Evolutionary conservation across 345 rosid species (phyloP).

Genomic region (Boechera retrofracta): DNA sequence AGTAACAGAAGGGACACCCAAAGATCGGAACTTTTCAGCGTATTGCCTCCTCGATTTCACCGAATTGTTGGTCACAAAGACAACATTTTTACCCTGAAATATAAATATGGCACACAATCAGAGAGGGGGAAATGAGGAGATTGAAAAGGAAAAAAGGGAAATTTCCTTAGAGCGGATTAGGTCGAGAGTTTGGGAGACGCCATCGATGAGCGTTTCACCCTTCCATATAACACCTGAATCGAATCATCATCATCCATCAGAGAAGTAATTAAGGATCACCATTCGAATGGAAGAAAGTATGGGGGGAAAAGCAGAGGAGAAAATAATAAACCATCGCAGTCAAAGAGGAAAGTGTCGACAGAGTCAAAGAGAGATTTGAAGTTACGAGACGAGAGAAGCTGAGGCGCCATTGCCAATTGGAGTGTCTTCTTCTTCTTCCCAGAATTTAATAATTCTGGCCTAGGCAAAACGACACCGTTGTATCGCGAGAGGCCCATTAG

Average conservation of each 20-base stretch:
- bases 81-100: constrained; percentile 75
- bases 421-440: constrained; percentile 10
- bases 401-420: constrained; percentile 41
- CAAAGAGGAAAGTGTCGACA: constrained; percentile 73
- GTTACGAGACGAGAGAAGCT: constrained; percentile 53
- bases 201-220: constrained; percentile 79
- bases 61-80: constrained; percentile 92
- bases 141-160: neutral
- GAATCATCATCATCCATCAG: constrained; percentile 9
- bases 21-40: constrained; percentile 67
- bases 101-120: neutral
- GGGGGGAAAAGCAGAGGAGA: neutral
- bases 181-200: constrained; percentile 66
- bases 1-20: constrained; percentile 69
- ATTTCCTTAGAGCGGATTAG: constrained; percentile 72
- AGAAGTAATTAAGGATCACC: neutral
- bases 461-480: too few relatives aligned
- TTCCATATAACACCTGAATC: constrained; percentile 90
- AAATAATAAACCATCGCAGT: constrained; percentile 64
- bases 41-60: constrained; percentile 75
- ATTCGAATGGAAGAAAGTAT: too few relatives aligned
- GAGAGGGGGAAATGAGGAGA: neutral
- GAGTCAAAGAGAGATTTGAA: constrained; percentile 56
- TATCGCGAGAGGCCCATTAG: too few relatives aligned
- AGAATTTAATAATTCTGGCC: neutral